Conservation (phyloP, 768 basidiomycete genomes). For the Leucocoprinus leucothites region DNA sequence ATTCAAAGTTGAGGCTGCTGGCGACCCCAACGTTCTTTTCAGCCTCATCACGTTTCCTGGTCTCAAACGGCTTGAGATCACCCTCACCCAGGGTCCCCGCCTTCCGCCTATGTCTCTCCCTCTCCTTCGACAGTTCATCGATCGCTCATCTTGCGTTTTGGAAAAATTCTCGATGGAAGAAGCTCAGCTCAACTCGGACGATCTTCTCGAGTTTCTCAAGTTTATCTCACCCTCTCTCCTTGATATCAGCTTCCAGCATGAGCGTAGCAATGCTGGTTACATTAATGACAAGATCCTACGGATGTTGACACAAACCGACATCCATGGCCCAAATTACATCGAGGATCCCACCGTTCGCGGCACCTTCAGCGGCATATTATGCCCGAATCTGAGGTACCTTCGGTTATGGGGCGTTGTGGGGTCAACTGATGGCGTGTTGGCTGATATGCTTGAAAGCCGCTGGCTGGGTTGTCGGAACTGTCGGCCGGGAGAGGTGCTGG, state of each 20-base stretch:
- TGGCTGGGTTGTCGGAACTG: slow-evolving; percentile 17
- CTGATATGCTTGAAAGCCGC: slow-evolving; percentile 27
- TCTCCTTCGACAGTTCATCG: slow-evolving; percentile 7
- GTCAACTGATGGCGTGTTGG: slow-evolving; percentile 23
- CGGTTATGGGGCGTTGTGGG: slow-evolving; percentile 23
- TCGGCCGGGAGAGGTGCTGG: slow-evolving; percentile 12
- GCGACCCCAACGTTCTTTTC: slow-evolving; percentile 20
- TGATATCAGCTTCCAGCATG: slow-evolving; percentile 12
- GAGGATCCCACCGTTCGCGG: background rate
- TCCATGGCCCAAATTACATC: slow-evolving; percentile 19
- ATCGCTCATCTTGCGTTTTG: slow-evolving; percentile 8
- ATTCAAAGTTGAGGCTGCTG: slow-evolving; percentile 19
- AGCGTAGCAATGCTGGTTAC: slow-evolving; percentile 9
- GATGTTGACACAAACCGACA: slow-evolving; percentile 21
- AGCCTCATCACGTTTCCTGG: slow-evolving; percentile 21
- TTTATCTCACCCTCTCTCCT: slow-evolving; percentile 7
- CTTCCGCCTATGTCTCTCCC: slow-evolving; percentile 11
- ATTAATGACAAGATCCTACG: slow-evolving; percentile 7
- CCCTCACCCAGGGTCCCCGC: slow-evolving; percentile 9
- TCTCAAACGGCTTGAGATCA: slow-evolving; percentile 21
- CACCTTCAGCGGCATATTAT: slow-evolving; percentile 7
- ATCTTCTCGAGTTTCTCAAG: slow-evolving; percentile 9
- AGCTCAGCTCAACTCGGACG: slow-evolving; percentile 6
- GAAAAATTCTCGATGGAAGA: slow-evolving; percentile 11
- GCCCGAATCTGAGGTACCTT: slow-evolving; percentile 20